phyloP scores from a whole-genome alignment of 1,139 yeast species.

The Hemisphaericaspora xylofermentans region DNA sequence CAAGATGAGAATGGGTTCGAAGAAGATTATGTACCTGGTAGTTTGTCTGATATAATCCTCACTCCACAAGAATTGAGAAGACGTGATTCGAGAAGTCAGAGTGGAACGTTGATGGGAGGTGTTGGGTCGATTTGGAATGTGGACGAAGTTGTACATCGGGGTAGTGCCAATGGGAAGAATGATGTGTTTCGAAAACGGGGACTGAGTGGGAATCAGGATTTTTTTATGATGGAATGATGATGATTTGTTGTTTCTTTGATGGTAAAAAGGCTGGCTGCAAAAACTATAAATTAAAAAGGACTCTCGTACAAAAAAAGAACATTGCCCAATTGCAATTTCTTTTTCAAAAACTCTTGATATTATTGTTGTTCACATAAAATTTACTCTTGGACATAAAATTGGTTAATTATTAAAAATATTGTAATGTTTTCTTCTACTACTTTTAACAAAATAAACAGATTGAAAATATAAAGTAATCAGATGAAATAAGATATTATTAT shows the following conservation, averaged over 20 bases:
- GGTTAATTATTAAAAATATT: too few species aligned
- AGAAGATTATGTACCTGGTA: constrained; percentile 78
- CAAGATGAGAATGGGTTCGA: constrained; percentile 39
- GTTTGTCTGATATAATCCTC: constrained; percentile 63
- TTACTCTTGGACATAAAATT: too few species aligned
- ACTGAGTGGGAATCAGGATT: constrained; percentile 11
- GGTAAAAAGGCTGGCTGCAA: neutral
- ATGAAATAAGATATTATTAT: too few species aligned
- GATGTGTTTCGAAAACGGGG: constrained; percentile 3
- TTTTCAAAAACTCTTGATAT: too few species aligned
- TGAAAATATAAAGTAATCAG: too few species aligned
- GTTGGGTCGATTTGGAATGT: constrained; percentile 2
- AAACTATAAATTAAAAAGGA: too few species aligned
- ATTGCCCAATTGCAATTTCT: too few species aligned
- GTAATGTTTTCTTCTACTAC: too few species aligned
- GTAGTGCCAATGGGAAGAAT: constrained; percentile 2
- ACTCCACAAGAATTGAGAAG: constrained; percentile 76
- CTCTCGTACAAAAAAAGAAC: too few species aligned
- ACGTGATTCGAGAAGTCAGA: constrained; percentile 59
- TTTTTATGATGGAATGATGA: constrained; percentile 11
- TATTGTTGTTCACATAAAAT: too few species aligned
- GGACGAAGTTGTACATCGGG: neutral
- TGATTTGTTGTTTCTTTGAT: neutral
- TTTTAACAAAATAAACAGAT: too few species aligned
- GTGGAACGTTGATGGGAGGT: constrained; percentile 34